Base-by-base conservation (phyloP, 768 basidiomycete species). In the Fistulinella prunicolor region DNA sequence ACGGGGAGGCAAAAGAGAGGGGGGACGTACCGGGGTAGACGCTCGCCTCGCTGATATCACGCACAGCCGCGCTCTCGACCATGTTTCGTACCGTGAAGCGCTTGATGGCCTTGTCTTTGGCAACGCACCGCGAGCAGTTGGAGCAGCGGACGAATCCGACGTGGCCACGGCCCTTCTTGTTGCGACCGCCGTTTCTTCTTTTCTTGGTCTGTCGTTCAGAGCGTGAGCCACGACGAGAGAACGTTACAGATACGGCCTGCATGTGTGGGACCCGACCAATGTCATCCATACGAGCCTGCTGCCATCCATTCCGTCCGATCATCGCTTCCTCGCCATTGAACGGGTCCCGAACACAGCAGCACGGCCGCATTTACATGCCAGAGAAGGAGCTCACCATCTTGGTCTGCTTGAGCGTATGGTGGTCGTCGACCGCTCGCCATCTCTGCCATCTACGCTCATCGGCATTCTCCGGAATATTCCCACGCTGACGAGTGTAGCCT, bases 51-150 rank as follows among this genome's bases (percentile, higher is more conserved):
- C 86, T 90, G 68, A 99, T 89, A 77, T 99, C 96, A 56, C 94
- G 81, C 60, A 97, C 91, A 46, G 95, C 95, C 38, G 96, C 96
- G 66, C 90, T 90, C 82, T 98, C 95, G 49, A 99, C 94, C 91
- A 98, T 98, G 84, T 99, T 99, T 74, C 94, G 85, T 66, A 98
- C 95, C 32, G 94, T 96, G 83, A 95, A 95, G 44, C 96, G 82
- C 79, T 96, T 96, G 86, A 98, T 96, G 58, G 95, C 95, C 82
- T 98, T 98, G 80, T 98, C 95, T 81, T 98, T 98, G 60, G 79
- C 86, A 50, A 96, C 94, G 70, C 91, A 94, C 60, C 96, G 89
- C 66, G 92, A 92, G 83, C 96, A 99, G 85, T 99, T 99, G 59
- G 94, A 94, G 82, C 96, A 99, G 64, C 96, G 89, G 68, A 99